A percentile compares a stretch with the other conserved stretches of the same genome.
phyloP scores from a whole-genome alignment of 2,329 filamentous ascomycete species.

The Bertia moriformis region DNA sequence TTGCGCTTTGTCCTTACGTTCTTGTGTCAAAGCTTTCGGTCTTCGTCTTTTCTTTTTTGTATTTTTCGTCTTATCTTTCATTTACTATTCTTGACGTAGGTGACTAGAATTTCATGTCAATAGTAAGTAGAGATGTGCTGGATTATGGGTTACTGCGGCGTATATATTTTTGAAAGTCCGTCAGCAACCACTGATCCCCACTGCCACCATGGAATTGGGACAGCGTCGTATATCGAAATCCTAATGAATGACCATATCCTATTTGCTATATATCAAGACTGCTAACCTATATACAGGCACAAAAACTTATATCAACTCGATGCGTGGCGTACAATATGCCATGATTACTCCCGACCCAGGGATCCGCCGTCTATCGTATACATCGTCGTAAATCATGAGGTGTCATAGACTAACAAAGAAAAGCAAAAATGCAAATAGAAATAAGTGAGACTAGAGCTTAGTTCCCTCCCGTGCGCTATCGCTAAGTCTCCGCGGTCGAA shows the following conservation, averaged over 20 bases:
- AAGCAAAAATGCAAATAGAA: no score
- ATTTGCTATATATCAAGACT: no score
- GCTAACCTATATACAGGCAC: no score
- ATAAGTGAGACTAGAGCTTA: conserved; percentile 11
- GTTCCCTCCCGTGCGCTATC: conserved; percentile 23
- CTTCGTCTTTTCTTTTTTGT: background rate
- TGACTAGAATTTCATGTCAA: background rate
- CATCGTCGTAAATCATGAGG: background rate
- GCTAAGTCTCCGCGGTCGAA: conserved; percentile 15
- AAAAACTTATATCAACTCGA: no score
- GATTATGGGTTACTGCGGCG: background rate
- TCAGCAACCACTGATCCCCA: background rate
- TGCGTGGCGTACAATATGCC: no score
- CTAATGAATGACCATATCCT: background rate
- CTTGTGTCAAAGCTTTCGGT: no score
- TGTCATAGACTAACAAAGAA: no score
- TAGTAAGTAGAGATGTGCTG: background rate
- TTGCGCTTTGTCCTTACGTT: no score
- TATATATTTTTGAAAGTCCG: background rate
- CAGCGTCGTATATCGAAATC: background rate
- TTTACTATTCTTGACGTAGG: background rate
- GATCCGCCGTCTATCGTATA: background rate
- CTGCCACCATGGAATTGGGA: no score
- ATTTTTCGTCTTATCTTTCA: background rate
- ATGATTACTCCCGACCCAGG: no score